These are phyloP conservation scores for Spiraea crenata DNA, from an alignment of 331 rosid genomes.

Conservation along the genomic window DNA sequence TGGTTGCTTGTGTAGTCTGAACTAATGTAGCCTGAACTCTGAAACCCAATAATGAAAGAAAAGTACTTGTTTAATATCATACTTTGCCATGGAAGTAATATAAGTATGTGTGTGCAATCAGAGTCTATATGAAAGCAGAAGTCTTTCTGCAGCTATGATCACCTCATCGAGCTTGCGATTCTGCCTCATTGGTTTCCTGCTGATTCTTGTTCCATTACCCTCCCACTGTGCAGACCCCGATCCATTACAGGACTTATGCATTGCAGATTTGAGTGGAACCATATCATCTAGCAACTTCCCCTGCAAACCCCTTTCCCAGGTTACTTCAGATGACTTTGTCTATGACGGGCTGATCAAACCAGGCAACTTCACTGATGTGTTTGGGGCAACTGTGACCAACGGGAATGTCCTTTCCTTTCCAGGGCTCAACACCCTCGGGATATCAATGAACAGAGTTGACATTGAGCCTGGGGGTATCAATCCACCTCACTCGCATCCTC, in stretches of 20 bases:
- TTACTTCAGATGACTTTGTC: constrained; percentile 39
- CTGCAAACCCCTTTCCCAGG: constrained; percentile 35
- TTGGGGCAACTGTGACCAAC: constrained; percentile 3
- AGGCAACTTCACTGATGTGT: constrained; percentile 29
- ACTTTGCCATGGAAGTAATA: neutral
- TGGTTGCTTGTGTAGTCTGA: too few relatives aligned
- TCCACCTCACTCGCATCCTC: constrained; percentile 45
- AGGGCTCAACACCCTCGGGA: constrained; percentile 36
- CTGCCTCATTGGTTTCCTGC: neutral
- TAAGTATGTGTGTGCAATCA: neutral
- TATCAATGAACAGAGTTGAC: constrained; percentile 42
- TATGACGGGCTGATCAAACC: constrained; percentile 35
- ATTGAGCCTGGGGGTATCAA: constrained; percentile 34
- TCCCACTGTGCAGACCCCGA: constrained; percentile 11
- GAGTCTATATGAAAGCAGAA: neutral
- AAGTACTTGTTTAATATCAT: too few relatives aligned
- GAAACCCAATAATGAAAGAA: too few relatives aligned
- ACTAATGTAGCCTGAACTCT: too few relatives aligned
- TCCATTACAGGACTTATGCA: constrained; percentile 47
- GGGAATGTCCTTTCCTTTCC: constrained; percentile 41
- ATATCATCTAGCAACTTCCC: constrained; percentile 33
- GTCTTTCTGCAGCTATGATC: constrained; percentile 22
- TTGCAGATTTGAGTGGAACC: constrained; percentile 31
- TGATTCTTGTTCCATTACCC: constrained; percentile 25
- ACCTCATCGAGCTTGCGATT: constrained; percentile 23